Evolutionary conservation across 768 basidiomycete genomes (phyloP).

Genomic region (Lactarius pseudohatsudake): DNA sequence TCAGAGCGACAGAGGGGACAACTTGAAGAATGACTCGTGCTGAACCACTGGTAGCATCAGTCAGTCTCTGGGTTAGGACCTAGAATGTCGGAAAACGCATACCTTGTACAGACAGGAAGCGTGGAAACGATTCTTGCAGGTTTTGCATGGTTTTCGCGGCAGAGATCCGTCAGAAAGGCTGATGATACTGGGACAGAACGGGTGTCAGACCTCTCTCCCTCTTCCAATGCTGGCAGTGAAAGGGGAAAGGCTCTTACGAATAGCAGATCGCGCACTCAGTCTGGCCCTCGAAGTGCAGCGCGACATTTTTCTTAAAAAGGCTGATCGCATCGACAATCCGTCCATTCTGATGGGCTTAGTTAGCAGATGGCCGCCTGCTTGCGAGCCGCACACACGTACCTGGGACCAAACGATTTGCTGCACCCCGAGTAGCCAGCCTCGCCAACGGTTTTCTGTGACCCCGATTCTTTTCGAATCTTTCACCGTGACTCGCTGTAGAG

Average conservation of each 20-base stretch:
- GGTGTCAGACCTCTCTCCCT: conserved; percentile 1
- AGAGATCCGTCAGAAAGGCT: conserved; percentile 84
- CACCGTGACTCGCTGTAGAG: conserved; percentile 85
- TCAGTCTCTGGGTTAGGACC: neutral
- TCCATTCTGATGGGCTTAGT: conserved; percentile 61
- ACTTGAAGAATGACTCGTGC: conserved; percentile 82
- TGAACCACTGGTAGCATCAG: conserved; percentile 71
- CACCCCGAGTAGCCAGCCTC: conserved; percentile 90
- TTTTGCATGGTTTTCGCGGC: conserved; percentile 89
- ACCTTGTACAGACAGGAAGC: conserved; percentile 90
- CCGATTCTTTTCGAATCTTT: conserved; percentile 81
- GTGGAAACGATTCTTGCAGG: conserved; percentile 94
- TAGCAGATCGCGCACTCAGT: conserved; percentile 97
- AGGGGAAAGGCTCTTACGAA: conserved; percentile 52
- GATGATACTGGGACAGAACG: conserved; percentile 62
- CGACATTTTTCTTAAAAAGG: conserved; percentile 92
- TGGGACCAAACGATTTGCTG: conserved; percentile 89
- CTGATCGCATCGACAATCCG: conserved; percentile 83
- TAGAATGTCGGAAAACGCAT: conserved; percentile 24
- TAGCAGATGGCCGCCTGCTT: neutral
- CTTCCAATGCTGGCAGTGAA: neutral
- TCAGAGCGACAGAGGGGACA: conserved; percentile 91
- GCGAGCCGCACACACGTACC: conserved; percentile 45
- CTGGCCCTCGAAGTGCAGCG: conserved; percentile 91
- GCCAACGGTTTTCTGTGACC: conserved; percentile 87